Percentiles rank a stretch among this genome's conserved stretches.
These are phyloP conservation scores for Botryotinia calthae DNA, from an alignment of 2,329 filamentous ascomycete species.

Conservation along the genomic window DNA sequence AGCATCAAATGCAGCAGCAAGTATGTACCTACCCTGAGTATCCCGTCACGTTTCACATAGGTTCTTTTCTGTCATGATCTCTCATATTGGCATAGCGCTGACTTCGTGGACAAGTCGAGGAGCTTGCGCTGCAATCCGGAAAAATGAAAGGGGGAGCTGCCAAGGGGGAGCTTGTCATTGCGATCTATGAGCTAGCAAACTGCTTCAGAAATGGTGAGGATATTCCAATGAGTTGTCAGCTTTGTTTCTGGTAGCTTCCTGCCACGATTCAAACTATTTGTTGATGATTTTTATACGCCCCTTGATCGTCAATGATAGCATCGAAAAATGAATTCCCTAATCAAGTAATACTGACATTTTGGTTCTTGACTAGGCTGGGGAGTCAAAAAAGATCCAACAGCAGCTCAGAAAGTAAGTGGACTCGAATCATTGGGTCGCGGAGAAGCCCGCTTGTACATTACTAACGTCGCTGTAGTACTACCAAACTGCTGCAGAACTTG, in stretches of 20 bases:
- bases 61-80: background rate
- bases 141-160: constrained; percentile 91
- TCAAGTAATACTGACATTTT: constrained; percentile 20
- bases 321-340: constrained; percentile 6
- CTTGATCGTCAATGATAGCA: background rate
- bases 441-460: constrained; percentile 27
- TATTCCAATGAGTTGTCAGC: constrained; percentile 16
- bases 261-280: constrained; percentile 14
- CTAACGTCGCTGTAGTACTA: constrained; percentile 68
- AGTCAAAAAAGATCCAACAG: constrained; percentile 77
- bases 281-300: background rate
- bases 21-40: constrained; percentile 15
- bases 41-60: constrained; percentile 5
- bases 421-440: constrained; percentile 29
- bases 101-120: constrained; percentile 55
- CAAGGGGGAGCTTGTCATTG: constrained; percentile 93
- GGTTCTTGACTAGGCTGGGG: constrained; percentile 60
- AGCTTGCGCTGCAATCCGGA: constrained; percentile 78
- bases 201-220: constrained; percentile 76
- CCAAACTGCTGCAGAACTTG: constrained; percentile 93
- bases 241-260: constrained; percentile 11
- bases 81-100: constrained; percentile 17
- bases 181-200: constrained; percentile 92
- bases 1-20: constrained; percentile 81
- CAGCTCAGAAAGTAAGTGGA: constrained; percentile 66